Evolutionary conservation across 805 yeast genomes (phyloP), one percentile per base, ranked within the genome.

Genomic region (Saccharomyces eubayanus): DNA sequence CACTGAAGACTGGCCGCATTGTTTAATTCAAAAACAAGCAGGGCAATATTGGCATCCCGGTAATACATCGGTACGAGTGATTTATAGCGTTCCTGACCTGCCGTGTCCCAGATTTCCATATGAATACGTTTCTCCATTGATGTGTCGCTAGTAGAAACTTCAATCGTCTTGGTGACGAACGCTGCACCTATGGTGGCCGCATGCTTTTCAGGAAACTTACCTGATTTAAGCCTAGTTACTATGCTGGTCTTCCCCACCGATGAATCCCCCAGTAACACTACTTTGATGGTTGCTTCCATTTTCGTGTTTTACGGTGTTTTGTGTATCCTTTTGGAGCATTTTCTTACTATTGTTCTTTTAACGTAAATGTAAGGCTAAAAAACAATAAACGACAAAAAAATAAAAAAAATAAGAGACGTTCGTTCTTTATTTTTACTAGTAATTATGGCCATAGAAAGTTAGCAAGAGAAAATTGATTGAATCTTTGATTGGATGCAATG

Each of bases 141-240:
- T 46, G 57, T 14, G 11, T 46, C 51, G 5, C 27, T 31, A 36
- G 28, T 6, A 27, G 20, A 16, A 14, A 16, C 31, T 20, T 79
- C 77, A 48, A 85, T 79, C 2, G 83, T 75, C 64, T 84, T 90
- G 1, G 92, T 85, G 51, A 85, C 73, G 67, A 86, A 87, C 1
- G 94, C 95, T 1, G 95, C 95, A 0, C 95, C 94, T 53, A 87
- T 87, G 1, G 95, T 87, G 27, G 91, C 85, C 68, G 86, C 90
- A 58, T 87, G 77, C 59, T 83, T 87, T 55, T 84, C 86, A 9
- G 20, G 43, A 69, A 87, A 87, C 21, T 85, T 79, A 60, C 85
- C 84, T 63, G 85, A 84, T 29, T 84, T 87, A 58, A 85, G 85
- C 54, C 92, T 72, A 57, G 82, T 83, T 6, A 83, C 87, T 6